Conservation (phyloP, 305 asterid species). For the Solanum chacoense region DNA sequence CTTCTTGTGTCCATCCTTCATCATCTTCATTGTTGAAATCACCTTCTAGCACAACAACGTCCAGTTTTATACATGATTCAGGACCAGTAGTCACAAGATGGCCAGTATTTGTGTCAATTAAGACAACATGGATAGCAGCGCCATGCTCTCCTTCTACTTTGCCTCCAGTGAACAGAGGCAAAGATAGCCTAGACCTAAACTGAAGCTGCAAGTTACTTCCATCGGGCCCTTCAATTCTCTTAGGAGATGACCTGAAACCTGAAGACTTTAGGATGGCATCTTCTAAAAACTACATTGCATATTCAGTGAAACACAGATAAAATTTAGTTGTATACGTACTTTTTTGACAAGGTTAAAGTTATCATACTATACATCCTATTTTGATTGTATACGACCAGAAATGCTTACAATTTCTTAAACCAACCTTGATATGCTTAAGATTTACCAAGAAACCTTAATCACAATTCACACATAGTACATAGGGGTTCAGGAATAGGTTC, state of each 20-base stretch:
- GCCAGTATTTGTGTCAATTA: constrained; percentile 45
- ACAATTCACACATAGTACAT: background rate
- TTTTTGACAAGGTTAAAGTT: background rate
- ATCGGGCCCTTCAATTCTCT: constrained; percentile 66
- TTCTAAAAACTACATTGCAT: background rate
- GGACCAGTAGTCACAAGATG: constrained; percentile 59
- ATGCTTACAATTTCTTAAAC: background rate
- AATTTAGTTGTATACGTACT: background rate
- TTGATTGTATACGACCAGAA: background rate
- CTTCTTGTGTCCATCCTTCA: constrained; percentile 63
- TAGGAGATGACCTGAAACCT: constrained; percentile 57
- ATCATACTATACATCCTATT: background rate
- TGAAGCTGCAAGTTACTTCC: constrained; percentile 81
- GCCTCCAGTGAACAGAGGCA: constrained; percentile 74
- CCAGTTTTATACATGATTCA: constrained; percentile 60
- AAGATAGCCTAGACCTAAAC: constrained; percentile 60
- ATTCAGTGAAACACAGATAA: background rate
- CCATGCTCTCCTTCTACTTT: constrained; percentile 90
- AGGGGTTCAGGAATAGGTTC: background rate
- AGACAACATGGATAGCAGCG: constrained; percentile 61
- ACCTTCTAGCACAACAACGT: constrained; percentile 70
- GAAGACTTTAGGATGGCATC: constrained; percentile 7
- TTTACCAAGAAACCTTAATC: background rate
- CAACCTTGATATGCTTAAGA: background rate
- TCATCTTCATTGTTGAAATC: constrained; percentile 66